Conservation (phyloP, 306 rosid genomes). For the Morella rubra region DNA sequence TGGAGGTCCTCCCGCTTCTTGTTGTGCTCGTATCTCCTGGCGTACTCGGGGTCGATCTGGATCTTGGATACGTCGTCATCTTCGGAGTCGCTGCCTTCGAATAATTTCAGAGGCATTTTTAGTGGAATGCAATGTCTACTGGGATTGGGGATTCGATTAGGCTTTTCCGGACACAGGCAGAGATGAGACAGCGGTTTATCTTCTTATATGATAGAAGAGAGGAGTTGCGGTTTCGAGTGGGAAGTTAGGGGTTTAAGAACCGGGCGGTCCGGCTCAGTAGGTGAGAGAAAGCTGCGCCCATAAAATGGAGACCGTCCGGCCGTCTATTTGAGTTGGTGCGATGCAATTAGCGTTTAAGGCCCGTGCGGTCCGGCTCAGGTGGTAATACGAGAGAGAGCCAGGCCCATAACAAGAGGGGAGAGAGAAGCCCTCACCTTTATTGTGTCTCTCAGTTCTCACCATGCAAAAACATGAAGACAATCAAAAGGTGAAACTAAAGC, state of each 20-base stretch:
- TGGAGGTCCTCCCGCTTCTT: conserved; percentile 88
- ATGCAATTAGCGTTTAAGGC: no score
- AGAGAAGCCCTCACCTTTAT: no score
- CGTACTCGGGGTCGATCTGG: conserved; percentile 51
- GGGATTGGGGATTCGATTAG: not conserved
- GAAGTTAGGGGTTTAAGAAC: not conserved
- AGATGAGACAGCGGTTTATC: not conserved
- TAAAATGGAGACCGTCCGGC: no score
- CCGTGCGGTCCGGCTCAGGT: no score
- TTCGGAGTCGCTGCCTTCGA: conserved; percentile 69
- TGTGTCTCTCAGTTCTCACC: no score
- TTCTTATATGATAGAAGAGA: not conserved
- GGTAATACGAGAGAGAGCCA: no score
- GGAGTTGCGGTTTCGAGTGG: no score
- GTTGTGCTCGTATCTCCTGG: conserved; percentile 62
- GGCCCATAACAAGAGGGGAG: no score
- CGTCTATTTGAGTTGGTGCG: no score
- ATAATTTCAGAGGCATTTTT: conserved; percentile 39
- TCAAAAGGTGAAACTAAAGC: no score
- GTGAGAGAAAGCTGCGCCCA: no score
- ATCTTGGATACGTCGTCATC: conserved; percentile 48
- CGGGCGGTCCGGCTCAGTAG: not conserved
- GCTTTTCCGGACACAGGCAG: not conserved
- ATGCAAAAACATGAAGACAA: no score
- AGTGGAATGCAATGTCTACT: not conserved